Conservation (phyloP, 2,329 filamentous ascomycete genomes). For the Periconia sp. region DNA sequence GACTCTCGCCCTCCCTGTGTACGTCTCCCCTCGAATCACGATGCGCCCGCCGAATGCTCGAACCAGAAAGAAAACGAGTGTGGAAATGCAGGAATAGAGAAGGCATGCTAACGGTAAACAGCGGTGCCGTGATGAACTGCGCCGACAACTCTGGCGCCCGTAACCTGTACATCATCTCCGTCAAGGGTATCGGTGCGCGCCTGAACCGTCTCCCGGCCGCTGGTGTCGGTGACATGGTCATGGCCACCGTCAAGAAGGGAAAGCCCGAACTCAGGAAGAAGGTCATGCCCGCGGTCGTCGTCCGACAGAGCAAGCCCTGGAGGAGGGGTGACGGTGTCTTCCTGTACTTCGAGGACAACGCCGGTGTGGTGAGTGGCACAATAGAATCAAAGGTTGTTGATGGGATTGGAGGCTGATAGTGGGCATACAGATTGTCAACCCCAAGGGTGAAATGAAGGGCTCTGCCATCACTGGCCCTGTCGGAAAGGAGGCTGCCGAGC, state of each 20-base stretch:
- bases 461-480: slow-evolving; percentile 98
- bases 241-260: slow-evolving; percentile 99
- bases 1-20: slow-evolving; percentile 99
- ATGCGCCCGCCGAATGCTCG: neutral
- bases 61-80: neutral
- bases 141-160: slow-evolving; percentile 98
- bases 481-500: slow-evolving; percentile 99
- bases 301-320: slow-evolving; percentile 99
- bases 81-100: neutral
- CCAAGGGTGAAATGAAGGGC: slow-evolving; percentile 99
- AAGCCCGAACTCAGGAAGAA: slow-evolving; percentile 99
- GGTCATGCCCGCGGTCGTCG: slow-evolving; percentile 99
- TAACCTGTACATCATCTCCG: slow-evolving; percentile 99
- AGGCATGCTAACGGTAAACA: slow-evolving; percentile 47
- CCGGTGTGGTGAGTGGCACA: slow-evolving; percentile 80
- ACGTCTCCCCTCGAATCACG: slow-evolving; percentile 55
- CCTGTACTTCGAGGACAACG: slow-evolving; percentile 99
- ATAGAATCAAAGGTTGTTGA: neutral
- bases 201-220: slow-evolving; percentile 96
- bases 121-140: slow-evolving; percentile 99
- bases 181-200: slow-evolving; percentile 97
- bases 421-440: slow-evolving; percentile 87
- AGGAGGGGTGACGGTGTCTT: slow-evolving; percentile 97
- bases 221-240: slow-evolving; percentile 96
- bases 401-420: slow-evolving; percentile 13